Percentiles rank a stretch among this genome's conserved stretches.
phyloP scores from a whole-genome alignment of 371 early-diverging fungal genomes.

The Mortierella sp. region DNA sequence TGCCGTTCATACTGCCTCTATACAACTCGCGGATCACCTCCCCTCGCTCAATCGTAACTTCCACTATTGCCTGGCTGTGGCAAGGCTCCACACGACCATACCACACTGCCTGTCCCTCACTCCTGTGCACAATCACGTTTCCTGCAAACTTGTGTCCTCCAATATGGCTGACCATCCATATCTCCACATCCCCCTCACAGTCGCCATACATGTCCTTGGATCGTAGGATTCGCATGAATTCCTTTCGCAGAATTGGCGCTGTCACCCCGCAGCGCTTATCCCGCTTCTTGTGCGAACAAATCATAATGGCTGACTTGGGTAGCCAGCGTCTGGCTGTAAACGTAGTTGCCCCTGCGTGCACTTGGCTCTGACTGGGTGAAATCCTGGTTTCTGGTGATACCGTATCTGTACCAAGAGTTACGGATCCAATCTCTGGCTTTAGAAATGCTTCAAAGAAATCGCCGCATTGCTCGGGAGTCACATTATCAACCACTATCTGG shows the following conservation, averaged over 20 bases:
- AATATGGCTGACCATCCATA: conserved; percentile 77
- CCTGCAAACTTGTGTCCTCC: conserved; percentile 90
- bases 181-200: conserved; percentile 60
- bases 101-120: conserved; percentile 73
- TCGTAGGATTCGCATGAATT: conserved; percentile 72
- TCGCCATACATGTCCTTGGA: conserved; percentile 71
- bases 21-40: conserved; percentile 73
- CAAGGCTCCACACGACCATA: conserved; percentile 76
- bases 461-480: conserved; percentile 63
- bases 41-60: conserved; percentile 65
- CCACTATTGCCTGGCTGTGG: conserved; percentile 68
- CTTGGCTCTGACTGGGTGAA: not conserved
- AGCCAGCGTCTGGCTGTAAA: conserved; percentile 58
- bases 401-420: not conserved
- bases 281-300: conserved; percentile 83
- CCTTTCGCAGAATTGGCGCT: conserved; percentile 77
- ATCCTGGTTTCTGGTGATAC: not conserved
- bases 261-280: conserved; percentile 88
- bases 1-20: conserved; percentile 69
- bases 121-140: conserved; percentile 74
- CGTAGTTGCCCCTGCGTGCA: conserved; percentile 56
- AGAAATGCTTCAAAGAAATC: conserved; percentile 63
- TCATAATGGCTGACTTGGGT: conserved; percentile 69
- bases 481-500: conserved; percentile 68
- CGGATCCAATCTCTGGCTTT: conserved; percentile 54